Base-by-base conservation (phyloP, 805 yeast species). In the Brettanomyces custersianus region DNA sequence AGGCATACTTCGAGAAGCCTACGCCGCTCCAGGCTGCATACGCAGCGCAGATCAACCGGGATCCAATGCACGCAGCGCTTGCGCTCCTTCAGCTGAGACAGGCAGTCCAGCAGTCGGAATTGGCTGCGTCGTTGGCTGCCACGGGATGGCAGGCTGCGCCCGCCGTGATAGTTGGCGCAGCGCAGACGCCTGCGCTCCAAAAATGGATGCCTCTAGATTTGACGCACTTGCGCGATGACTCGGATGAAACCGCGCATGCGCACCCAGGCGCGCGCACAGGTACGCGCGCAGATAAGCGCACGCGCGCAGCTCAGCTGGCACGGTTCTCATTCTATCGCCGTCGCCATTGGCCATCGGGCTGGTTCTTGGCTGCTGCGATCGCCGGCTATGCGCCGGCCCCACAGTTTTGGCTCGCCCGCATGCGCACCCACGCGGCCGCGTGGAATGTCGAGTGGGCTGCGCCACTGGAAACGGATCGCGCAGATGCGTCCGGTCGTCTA, bases 121-220 rank as follows among this genome's bases (percentile, higher is more conserved):
- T 78, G 20, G 58, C 71, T 10, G 67, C 73, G 7, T 65, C 77
- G 41, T 67, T 84, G 37, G 62, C 65, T 25, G 79, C 84, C 0
- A 70, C 78, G 0, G 83, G 79, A 20, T 83, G 92, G 92, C 66
- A 73, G 5, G 60, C 65, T n/a, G 72, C 72, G 43, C 73, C 70
- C 28, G 66, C 72, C 28, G 65, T 81, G 32, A 16, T 16, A 13
- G 6, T 32, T n/a, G 31, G 13, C 17, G 12, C 18, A 15, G 31
- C 9, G 9, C 28, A 25, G 63, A 58, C 15, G 28, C 15, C 22
- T 47, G 82, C 20, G 59, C 65, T 2, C 63, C 65, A 3, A 63
- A 61, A 5, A 7, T 13, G 28, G 28, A 13, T 25, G 17, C 17
- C n/a, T 25, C 17, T 17, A 8, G 28, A 25, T 25, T 25, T 25